Conservation (phyloP, 352 stramenopile genomes). For the Pythium myriotylum region DNA sequence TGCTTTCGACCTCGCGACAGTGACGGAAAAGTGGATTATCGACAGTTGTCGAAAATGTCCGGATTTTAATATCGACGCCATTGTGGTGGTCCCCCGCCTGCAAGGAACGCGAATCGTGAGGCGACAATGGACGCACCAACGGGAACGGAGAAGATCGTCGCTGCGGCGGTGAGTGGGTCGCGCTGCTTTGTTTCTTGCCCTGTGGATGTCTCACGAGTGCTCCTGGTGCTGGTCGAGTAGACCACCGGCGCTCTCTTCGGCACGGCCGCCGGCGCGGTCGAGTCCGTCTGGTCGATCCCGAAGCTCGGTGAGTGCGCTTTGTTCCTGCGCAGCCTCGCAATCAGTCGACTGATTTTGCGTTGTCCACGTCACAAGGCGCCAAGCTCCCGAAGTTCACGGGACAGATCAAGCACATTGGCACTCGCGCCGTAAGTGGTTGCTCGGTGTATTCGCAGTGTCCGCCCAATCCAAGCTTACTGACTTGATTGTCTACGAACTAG, state of each 20-base stretch:
- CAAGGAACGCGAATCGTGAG: constrained; percentile 27
- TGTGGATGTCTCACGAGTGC: too few relatives aligned
- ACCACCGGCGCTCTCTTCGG: constrained; percentile 80
- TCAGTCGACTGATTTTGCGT: background rate
- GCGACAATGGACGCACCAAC: constrained; percentile 57
- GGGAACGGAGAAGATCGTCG: constrained; percentile 81
- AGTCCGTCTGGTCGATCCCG: constrained; percentile 88
- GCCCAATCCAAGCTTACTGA: too few relatives aligned
- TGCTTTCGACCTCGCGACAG: background rate
- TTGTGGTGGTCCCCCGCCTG: constrained; percentile 17
- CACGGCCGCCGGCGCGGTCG: constrained; percentile 64
- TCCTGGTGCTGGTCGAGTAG: constrained; percentile 29
- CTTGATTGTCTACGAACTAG: constrained; percentile 26
- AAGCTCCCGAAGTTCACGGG: constrained; percentile 82
- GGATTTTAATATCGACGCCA: constrained; percentile 17
- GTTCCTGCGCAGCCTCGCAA: background rate
- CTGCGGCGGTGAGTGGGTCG: constrained; percentile 52
- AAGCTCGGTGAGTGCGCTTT: constrained; percentile 66
- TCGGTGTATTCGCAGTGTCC: background rate
- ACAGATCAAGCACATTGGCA: constrained; percentile 81
- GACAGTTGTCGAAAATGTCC: constrained; percentile 10
- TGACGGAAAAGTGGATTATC: constrained; percentile 13
- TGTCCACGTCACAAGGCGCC: constrained; percentile 38
- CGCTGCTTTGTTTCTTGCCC: background rate
- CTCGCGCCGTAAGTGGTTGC: constrained; percentile 56